Conservation (phyloP, 129 eudicot species). For the Lonicera japonica region DNA sequence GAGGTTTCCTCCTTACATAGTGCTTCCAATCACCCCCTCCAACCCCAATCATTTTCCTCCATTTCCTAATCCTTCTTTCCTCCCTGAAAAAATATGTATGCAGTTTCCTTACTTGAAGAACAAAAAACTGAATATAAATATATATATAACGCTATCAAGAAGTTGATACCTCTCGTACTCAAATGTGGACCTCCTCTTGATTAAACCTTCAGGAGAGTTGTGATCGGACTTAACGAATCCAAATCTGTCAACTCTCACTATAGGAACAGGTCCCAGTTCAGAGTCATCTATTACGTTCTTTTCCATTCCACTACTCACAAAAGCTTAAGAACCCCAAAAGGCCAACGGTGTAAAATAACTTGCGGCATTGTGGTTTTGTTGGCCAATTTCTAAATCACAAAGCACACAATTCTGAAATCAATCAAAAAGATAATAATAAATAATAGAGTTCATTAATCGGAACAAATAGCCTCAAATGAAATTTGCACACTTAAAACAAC, state of each 20-base stretch:
- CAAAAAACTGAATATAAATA: too few relatives aligned
- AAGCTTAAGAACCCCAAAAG: constrained; percentile 13
- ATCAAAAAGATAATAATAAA: too few relatives aligned
- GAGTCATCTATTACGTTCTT: constrained; percentile 55
- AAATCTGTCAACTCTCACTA: constrained; percentile 65
- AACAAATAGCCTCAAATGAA: background rate
- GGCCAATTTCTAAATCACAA: too few relatives aligned
- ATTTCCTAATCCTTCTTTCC: constrained; percentile 78
- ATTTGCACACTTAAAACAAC: background rate
- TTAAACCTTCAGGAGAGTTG: constrained; percentile 45
- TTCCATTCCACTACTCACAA: constrained; percentile 53
- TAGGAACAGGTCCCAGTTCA: constrained; percentile 33
- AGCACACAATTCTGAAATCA: too few relatives aligned
- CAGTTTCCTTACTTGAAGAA: too few relatives aligned
- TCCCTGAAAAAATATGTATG: constrained; percentile 46
- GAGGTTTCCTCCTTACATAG: constrained; percentile 83
- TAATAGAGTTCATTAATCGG: background rate
- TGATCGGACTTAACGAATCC: constrained; percentile 69
- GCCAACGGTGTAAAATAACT: background rate
- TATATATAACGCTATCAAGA: too few relatives aligned
- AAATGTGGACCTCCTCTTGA: constrained; percentile 49
- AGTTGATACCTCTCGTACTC: constrained; percentile 62
- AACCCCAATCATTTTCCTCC: constrained; percentile 98
- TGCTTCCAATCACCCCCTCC: constrained; percentile 99
- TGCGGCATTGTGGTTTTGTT: too few relatives aligned